These are phyloP conservation scores for Thalassiosira mediterranea DNA, from an alignment of 352 stramenopile genomes.

Conservation along the genomic window DNA sequence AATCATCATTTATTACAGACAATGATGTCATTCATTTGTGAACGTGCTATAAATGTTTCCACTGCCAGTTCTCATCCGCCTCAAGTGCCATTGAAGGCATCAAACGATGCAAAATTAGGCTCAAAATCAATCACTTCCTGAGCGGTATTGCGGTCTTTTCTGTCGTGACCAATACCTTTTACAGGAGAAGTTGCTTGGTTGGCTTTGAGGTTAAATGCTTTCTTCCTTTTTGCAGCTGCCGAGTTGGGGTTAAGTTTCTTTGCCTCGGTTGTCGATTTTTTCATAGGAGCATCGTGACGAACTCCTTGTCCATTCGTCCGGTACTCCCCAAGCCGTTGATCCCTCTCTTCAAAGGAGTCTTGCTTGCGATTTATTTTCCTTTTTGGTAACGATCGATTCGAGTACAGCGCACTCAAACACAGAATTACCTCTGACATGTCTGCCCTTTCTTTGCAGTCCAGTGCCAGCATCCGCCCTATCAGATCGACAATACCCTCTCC, in stretches of 20 bases:
- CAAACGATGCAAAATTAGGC: too few relatives aligned
- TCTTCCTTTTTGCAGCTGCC: slow-evolving; percentile 68
- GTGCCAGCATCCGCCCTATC: slow-evolving; percentile 90
- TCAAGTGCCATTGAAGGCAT: too few relatives aligned
- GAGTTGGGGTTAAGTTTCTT: slow-evolving; percentile 81
- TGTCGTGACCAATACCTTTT: too few relatives aligned
- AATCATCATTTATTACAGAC: too few relatives aligned
- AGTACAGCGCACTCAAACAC: slow-evolving; percentile 83
- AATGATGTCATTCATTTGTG: too few relatives aligned
- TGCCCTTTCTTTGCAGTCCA: slow-evolving; percentile 89
- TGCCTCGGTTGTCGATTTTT: slow-evolving; percentile 48
- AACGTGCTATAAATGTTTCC: too few relatives aligned
- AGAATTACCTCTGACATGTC: slow-evolving; percentile 92
- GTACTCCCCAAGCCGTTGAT: slow-evolving; percentile 41
- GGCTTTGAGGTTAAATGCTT: too few relatives aligned
- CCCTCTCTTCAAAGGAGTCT: slow-evolving; percentile 29
- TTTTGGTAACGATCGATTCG: slow-evolving; percentile 69
- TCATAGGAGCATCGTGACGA: slow-evolving; percentile 14
- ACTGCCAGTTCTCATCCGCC: too few relatives aligned
- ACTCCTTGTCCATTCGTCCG: slow-evolving; percentile 75
- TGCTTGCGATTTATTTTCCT: slow-evolving; percentile 53
- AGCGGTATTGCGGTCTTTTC: too few relatives aligned
- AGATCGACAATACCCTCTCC: slow-evolving; percentile 88
- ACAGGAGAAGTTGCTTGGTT: too few relatives aligned
- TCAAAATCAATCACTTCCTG: too few relatives aligned